These are phyloP conservation scores for Diplodia sapinea DNA, from an alignment of 2,329 filamentous ascomycete species.

Conservation along the genomic window DNA sequence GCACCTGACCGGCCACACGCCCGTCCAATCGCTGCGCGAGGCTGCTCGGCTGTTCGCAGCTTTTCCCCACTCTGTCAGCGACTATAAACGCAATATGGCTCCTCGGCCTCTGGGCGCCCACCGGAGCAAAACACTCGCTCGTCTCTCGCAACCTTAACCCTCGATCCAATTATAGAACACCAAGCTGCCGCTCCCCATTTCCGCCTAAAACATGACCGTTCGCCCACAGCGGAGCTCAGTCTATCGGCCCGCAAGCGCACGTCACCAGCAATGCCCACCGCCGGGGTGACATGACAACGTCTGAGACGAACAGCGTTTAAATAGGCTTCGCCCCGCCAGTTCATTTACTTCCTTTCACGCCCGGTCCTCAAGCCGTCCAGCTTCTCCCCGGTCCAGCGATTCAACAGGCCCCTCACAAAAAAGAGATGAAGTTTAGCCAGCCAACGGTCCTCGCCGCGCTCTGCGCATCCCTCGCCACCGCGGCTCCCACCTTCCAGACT, in stretches of 20 bases:
- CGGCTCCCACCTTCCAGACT: slow-evolving; percentile 20
- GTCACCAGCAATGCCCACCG: slow-evolving; percentile 9
- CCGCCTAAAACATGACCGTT: slow-evolving; percentile 10
- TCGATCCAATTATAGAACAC: slow-evolving; percentile 8
- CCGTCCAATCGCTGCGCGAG: slow-evolving; percentile 1
- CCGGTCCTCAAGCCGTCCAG: background rate
- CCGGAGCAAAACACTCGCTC: slow-evolving; percentile 1
- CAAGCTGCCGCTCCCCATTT: slow-evolving; percentile 13
- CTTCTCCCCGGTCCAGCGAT: background rate
- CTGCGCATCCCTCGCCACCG: background rate
- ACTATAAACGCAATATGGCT: background rate
- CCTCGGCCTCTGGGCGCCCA: slow-evolving; percentile 5
- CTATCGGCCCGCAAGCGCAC: slow-evolving; percentile 1
- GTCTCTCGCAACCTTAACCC: slow-evolving; percentile 11
- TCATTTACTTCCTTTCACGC: too few species aligned
- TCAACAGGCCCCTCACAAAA: background rate
- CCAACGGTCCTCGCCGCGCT: slow-evolving; percentile 4
- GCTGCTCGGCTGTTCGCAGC: background rate
- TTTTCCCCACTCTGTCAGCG: background rate
- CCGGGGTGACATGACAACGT: background rate
- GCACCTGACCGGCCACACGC: slow-evolving; percentile 1
- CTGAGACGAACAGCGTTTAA: background rate
- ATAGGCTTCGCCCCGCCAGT: background rate
- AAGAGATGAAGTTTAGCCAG: slow-evolving; percentile 1
- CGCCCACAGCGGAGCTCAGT: slow-evolving; percentile 7